Evolutionary conservation across 2,329 filamentous ascomycete genomes (phyloP), one percentile per base, ranked within the genome.

Genomic region (Stemphylium vesicarium): DNA sequence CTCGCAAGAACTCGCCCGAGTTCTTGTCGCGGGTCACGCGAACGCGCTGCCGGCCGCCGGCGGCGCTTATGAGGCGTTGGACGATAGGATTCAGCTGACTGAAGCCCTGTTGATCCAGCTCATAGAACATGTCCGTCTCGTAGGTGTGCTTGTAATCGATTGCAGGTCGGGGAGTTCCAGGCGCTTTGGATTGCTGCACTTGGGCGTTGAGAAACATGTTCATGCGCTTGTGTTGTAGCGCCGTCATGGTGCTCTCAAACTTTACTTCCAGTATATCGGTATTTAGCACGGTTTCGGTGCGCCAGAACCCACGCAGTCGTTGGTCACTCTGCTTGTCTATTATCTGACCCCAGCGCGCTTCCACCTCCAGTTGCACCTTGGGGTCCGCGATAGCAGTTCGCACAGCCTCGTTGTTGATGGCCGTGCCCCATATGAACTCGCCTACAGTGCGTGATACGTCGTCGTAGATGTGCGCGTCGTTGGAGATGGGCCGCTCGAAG

Each of bases 191-290:
- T 33, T 87, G 79, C 32, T 80, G 78, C 7, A 91, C 85, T 37
- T 85, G 79, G 1, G 80, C 78, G 72, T 99, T 99, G 39, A 99
- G 81, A 63, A 89, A 96, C 2, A 89, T 84, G 71, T 99, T 99
- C 78, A 94, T 87, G 16, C 80, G 80, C 67, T 88, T 88, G 77
- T 98, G 94, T 78, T 97, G 92, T 79, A 95, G 91, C 79, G 92
- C 86, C 4, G 90, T 93, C 94, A 98, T 97, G 58, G 87, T 91
- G 70, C 92, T 97, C 65, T 88, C 86, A 69, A 98, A 99, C 0
- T 69, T 70, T 39, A 66, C 62, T n/a, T 69, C 66, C 38, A 64
- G 36, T 3, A 53, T 53, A 9, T 62, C 54, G 10, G 52, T 62
- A 40, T 62, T 64, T 11, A 75, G 43, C 22, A 75, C 65, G 40